Evolutionary conservation across 164 flowering plant genomes (phyloP).

Genomic region (Stephania cephalantha): DNA sequence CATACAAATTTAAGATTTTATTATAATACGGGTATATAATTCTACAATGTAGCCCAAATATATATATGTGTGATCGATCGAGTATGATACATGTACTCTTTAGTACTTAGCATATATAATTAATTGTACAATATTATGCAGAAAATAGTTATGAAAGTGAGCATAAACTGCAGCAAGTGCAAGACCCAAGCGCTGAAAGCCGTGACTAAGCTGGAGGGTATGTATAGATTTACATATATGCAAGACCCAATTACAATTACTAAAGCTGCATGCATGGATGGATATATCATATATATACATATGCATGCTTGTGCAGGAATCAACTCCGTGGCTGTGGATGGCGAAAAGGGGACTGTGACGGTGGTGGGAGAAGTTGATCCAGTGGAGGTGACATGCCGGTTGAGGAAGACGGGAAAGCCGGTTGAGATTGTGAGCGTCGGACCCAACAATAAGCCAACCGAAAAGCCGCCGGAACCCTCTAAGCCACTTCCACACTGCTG

Average conservation of each 20-base stretch:
- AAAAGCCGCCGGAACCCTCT: neutral
- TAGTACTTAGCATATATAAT: too few relatives aligned
- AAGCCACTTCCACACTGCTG: constrained; percentile 10
- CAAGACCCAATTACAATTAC: too few relatives aligned
- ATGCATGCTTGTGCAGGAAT: constrained; percentile 21
- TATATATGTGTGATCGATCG: too few relatives aligned
- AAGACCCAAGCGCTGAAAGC: constrained; percentile 27
- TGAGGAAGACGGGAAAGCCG: constrained; percentile 22
- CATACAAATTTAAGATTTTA: too few relatives aligned
- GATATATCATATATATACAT: too few relatives aligned
- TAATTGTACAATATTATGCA: constrained; percentile 3
- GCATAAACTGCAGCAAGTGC: constrained; percentile 29
- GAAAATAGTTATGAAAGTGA: constrained; percentile 32
- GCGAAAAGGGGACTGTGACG: constrained; percentile 23
- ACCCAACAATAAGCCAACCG: constrained; percentile 24
- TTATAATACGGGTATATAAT: too few relatives aligned
- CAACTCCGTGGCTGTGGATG: constrained; percentile 22
- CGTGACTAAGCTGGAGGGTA: constrained; percentile 32
- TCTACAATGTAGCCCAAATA: too few relatives aligned
- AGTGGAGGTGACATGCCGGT: constrained; percentile 9
- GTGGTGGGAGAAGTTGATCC: constrained; percentile 41
- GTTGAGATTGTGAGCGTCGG: constrained; percentile 35
- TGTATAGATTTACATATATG: neutral
- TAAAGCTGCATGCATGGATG: neutral
- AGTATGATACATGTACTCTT: too few relatives aligned